A percentile compares a stretch with the other conserved stretches of the same genome.
Conservation (phyloP, 1,284 basidiomycete species). For the Ganoderma sinense region DNA sequence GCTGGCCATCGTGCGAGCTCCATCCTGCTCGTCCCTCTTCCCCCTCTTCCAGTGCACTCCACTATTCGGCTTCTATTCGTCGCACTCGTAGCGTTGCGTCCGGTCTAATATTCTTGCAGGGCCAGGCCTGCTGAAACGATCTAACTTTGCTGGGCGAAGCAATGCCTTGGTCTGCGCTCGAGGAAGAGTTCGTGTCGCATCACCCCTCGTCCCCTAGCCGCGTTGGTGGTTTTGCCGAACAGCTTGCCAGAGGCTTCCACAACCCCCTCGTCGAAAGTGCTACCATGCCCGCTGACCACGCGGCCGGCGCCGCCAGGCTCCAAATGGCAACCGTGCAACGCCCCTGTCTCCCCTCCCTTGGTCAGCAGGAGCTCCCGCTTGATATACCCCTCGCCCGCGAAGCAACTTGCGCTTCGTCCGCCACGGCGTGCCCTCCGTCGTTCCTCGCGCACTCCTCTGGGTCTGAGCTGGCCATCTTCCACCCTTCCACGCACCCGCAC, state of each 20-base stretch:
- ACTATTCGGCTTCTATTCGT: neutral
- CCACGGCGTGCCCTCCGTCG: neutral
- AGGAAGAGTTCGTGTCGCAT: neutral
- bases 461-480: neutral
- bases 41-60: neutral
- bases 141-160: neutral
- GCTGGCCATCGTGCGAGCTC: neutral
- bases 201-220: neutral
- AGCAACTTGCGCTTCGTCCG: neutral
- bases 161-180: neutral
- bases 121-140: neutral
- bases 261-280: neutral
- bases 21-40: neutral
- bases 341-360: neutral
- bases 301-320: neutral
- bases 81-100: neutral
- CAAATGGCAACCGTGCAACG: neutral
- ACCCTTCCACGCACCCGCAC: conserved; percentile 5
- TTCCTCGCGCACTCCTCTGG: neutral
- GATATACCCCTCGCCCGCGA: neutral
- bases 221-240: neutral
- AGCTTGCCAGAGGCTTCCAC: neutral
- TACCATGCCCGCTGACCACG: neutral
- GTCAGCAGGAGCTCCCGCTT: neutral
- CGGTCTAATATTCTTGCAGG: neutral